Evolutionary conservation across 768 basidiomycete species (phyloP).

Genomic region (Pleurotus platypus): DNA sequence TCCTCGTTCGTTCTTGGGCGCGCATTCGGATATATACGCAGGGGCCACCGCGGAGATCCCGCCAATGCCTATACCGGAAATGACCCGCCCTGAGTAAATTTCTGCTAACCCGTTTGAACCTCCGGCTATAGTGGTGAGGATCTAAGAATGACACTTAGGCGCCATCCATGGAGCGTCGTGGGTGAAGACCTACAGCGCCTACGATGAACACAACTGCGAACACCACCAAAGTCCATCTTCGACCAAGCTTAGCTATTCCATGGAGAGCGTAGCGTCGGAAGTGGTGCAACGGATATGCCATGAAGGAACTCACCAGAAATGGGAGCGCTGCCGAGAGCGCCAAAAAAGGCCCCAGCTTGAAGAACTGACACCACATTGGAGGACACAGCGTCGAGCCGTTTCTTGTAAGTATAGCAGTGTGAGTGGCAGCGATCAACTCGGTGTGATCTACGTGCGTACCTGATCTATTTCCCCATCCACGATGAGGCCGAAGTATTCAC

Average conservation of each 20-base stretch:
- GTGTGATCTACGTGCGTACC: background rate
- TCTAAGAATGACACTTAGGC: slow-evolving; percentile 29
- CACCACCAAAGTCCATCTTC: slow-evolving; percentile 56
- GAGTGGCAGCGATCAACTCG: background rate
- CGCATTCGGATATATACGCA: slow-evolving; percentile 83
- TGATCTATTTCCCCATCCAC: slow-evolving; percentile 29
- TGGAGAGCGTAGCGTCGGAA: slow-evolving; percentile 1
- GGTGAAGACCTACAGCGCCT: slow-evolving; percentile 56
- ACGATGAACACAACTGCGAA: slow-evolving; percentile 64
- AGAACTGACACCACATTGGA: slow-evolving; percentile 86
- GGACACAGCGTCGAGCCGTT: slow-evolving; percentile 49
- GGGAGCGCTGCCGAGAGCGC: slow-evolving; percentile 71
- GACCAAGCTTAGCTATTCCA: slow-evolving; percentile 55
- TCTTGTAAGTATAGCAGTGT: background rate
- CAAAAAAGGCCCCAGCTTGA: slow-evolving; percentile 87
- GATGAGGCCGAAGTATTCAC: slow-evolving; percentile 56
- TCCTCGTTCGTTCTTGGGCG: slow-evolving; percentile 83
- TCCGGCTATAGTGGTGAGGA: slow-evolving; percentile 67
- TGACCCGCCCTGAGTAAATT: slow-evolving; percentile 79
- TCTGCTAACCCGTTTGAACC: slow-evolving; percentile 51
- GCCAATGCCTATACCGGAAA: slow-evolving; percentile 80
- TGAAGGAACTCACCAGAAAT: slow-evolving; percentile 48
- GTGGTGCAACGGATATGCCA: background rate
- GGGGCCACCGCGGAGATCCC: slow-evolving; percentile 82
- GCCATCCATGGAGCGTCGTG: background rate